Conservation (phyloP, 768 basidiomycete species). For the Pilatotrama ljubarskyi region DNA sequence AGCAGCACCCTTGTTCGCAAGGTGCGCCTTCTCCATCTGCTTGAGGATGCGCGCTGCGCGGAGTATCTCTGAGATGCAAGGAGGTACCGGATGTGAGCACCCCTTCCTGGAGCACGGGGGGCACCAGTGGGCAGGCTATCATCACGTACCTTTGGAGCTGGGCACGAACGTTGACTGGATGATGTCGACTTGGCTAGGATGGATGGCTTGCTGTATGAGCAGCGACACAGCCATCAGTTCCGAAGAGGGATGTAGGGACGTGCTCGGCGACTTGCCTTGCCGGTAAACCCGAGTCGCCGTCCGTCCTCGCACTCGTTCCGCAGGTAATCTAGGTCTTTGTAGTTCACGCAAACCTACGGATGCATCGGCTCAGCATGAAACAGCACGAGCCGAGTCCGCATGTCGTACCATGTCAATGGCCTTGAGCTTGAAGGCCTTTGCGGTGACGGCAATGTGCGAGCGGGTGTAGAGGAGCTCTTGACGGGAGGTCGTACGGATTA, state of each 20-base stretch:
- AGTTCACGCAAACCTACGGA: conserved; percentile 80
- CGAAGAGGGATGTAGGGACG: background rate
- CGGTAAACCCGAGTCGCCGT: conserved; percentile 81
- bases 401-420: conserved; percentile 87
- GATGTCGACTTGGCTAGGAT: conserved; percentile 77
- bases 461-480: conserved; percentile 82
- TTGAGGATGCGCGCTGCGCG: conserved; percentile 74
- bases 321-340: conserved; percentile 68
- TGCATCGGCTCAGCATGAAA: too few species aligned
- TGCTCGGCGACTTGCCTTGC: conserved; percentile 57
- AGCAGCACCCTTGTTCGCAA: conserved; percentile 59
- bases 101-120: background rate
- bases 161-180: conserved; percentile 84
- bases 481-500: conserved; percentile 73
- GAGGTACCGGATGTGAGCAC: background rate
- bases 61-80: conserved; percentile 57
- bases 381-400: background rate
- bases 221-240: background rate
- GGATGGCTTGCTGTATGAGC: conserved; percentile 81
- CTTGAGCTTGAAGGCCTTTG: conserved; percentile 79
- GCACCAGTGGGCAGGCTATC: too few species aligned
- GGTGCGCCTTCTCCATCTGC: conserved; percentile 61
- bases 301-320: conserved; percentile 80
- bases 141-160: conserved; percentile 54
- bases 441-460: conserved; percentile 76